These are phyloP conservation scores for Lepiota brunneoincarnata DNA, from an alignment of 768 basidiomycete species.

Conservation along the genomic window DNA sequence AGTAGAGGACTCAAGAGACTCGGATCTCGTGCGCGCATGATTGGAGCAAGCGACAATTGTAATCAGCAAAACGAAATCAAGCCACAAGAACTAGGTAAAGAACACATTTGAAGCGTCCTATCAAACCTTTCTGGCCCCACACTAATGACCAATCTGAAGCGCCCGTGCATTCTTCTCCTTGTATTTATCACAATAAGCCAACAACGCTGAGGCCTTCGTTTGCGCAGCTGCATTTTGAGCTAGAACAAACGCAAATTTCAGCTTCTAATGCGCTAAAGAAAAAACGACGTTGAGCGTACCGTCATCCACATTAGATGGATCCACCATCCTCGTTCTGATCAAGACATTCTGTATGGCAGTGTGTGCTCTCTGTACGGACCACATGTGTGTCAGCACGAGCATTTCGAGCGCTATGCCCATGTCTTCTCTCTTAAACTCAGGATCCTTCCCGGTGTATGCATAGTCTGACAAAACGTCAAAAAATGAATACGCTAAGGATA, in stretches of 20 bases:
- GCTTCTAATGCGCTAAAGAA: not conserved
- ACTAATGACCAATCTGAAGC: not conserved
- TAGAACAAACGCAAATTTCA: not conserved
- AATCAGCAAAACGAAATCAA: too few species aligned
- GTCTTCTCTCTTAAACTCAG: not conserved
- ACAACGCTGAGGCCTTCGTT: not conserved
- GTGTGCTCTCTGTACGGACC: constrained; percentile 5
- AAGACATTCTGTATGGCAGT: not conserved
- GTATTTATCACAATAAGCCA: not conserved
- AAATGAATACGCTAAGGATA: not conserved
- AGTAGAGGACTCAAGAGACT: too few species aligned
- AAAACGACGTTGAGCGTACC: not conserved
- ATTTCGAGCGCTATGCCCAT: not conserved
- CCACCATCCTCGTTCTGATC: constrained; percentile 6
- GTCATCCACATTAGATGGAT: constrained; percentile 1
- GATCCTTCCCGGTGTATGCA: constrained; percentile 1
- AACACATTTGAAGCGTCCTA: too few species aligned
- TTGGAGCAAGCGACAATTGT: too few species aligned
- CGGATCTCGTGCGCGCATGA: too few species aligned
- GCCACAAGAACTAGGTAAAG: too few species aligned
- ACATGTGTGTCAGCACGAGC: not conserved
- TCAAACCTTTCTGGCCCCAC: not conserved
- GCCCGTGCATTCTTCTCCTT: not conserved
- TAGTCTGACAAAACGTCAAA: not conserved
- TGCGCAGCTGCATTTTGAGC: not conserved